These are phyloP conservation scores for Leishmania turanica DNA, from an alignment of 208 protist species.

Conservation along the genomic window DNA sequence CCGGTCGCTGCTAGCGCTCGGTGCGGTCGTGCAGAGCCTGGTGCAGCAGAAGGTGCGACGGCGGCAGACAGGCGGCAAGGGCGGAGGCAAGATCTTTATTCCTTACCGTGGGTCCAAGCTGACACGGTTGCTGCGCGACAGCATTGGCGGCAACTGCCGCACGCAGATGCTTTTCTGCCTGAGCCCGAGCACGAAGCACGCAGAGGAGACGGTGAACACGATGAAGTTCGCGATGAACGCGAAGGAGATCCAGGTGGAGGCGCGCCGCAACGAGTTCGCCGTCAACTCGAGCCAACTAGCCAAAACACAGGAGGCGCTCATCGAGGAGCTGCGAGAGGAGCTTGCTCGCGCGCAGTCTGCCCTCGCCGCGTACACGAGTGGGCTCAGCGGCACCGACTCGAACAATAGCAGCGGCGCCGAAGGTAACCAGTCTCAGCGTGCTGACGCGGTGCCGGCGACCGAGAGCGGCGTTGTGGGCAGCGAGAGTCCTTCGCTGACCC, in stretches of 20 bases:
- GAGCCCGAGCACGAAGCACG: conserved; percentile 56
- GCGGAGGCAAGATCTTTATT: conserved; percentile 49
- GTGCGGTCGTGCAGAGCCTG: conserved; percentile 92
- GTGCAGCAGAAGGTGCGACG: conserved; percentile 35
- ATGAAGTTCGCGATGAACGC: conserved; percentile 88
- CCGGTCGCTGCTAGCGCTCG: conserved; percentile 92
- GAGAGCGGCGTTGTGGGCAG: background rate
- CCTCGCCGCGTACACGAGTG: conserved; percentile 29
- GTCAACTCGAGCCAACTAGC: conserved; percentile 60
- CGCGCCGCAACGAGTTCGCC: conserved; percentile 70
- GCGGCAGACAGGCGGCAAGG: conserved; percentile 21
- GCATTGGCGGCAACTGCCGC: conserved; percentile 82
- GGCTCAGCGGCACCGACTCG: background rate
- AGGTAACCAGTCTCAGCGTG: background rate
- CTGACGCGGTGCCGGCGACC: background rate
- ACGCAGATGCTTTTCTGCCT: conserved; percentile 85
- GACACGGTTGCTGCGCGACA: conserved; percentile 76
- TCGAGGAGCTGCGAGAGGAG: conserved; percentile 78
- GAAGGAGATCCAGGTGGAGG: conserved; percentile 73
- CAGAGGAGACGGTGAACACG: conserved; percentile 84
- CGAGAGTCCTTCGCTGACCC: background rate
- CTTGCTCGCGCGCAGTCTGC: conserved; percentile 45
- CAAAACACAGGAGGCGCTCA: conserved; percentile 64
- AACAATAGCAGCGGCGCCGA: background rate
- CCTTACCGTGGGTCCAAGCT: conserved; percentile 87